These are phyloP conservation scores for Fusarium sp. DNA, from an alignment of 2,329 filamentous ascomycete species.

Conservation along the genomic window DNA sequence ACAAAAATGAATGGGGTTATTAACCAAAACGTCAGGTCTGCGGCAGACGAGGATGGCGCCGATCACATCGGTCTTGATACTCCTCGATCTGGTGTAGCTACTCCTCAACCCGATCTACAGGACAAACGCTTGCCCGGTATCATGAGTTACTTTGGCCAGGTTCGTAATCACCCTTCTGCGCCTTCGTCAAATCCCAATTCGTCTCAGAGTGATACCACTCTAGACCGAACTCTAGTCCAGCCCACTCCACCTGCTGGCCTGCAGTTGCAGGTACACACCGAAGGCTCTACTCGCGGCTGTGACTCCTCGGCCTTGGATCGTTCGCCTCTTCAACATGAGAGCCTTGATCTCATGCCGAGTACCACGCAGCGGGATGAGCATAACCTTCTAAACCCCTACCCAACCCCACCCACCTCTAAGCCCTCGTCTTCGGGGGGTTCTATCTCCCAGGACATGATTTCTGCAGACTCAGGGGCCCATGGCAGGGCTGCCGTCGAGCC, in stretches of 20 bases:
- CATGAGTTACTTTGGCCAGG: constrained; percentile 98
- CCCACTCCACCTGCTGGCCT: constrained; percentile 49
- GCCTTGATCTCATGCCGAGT: constrained; percentile 37
- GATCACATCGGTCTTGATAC: constrained; percentile 87
- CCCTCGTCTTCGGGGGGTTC: constrained; percentile 54
- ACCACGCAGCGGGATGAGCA: constrained; percentile 40
- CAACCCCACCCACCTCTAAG: constrained; percentile 68
- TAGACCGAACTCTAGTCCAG: constrained; percentile 40
- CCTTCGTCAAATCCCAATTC: constrained; percentile 53
- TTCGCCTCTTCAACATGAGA: constrained; percentile 43
- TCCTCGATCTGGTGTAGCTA: constrained; percentile 90
- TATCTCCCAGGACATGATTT: constrained; percentile 45
- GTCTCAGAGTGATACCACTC: constrained; percentile 50
- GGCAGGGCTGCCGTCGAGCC: constrained; percentile 38
- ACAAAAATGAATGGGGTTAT: constrained; percentile 60
- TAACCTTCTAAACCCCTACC: constrained; percentile 56
- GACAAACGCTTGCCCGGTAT: constrained; percentile 97
- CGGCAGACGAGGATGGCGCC: constrained; percentile 75
- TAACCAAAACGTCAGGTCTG: constrained; percentile 65
- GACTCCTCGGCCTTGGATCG: constrained; percentile 37
- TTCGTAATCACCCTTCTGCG: constrained; percentile 85
- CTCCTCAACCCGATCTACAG: constrained; percentile 90
- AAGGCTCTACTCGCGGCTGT: constrained; percentile 41
- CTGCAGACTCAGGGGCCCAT: constrained; percentile 41
- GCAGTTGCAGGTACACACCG: constrained; percentile 45